Base-by-base conservation (phyloP, 495 filamentous ascomycete species). In the Gamarada debralockiae region DNA sequence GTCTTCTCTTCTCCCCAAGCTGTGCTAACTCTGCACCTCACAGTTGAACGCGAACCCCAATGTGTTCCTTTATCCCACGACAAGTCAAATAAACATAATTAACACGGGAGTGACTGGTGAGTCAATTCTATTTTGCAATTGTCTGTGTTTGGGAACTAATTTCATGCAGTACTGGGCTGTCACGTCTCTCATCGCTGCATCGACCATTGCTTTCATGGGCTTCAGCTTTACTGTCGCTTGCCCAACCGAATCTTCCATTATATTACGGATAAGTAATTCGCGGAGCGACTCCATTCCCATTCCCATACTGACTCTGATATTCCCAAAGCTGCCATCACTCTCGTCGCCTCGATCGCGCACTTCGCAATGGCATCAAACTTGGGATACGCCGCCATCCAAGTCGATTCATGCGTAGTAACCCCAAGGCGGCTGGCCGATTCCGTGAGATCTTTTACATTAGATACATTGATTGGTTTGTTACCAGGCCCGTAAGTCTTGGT, bases 401-500 rank as follows among this genome's bases (percentile, higher is more conserved):
- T 82, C 22, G 70, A 84, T 84, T 77, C 55, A 56, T 54, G 6
- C 70, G 76, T 8, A 58, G 52, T 45, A 68, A 73, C 18, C 59
- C 65, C 29, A 65, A 68, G 20, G 71, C 78, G 3, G 38, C 57
- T 9, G 77, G 76, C 9, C 57, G 63, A 3, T 74, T 70, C 15
- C 76, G 86, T 9, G 74, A 87, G 65, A 79, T 90, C 60, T 89
- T 87, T 65, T 90, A 84, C 52, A 83, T 80, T 27, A 72, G 84
- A 23, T 89, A 87, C 65, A 78, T 89, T 53, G 78, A 86, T 62
- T 85, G 83, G 82, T 60, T 66, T 33, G 59, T 73, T 42, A 74
- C 70, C 14, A 72, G 62, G 24, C 66, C 71, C 25, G 39, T 65
- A 53, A 65, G 42, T 36, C 17, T 9, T 33, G 23, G 3, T 25